phyloP scores from a whole-genome alignment of 2,329 filamentous ascomycete species.

The Cadophora sp. region DNA sequence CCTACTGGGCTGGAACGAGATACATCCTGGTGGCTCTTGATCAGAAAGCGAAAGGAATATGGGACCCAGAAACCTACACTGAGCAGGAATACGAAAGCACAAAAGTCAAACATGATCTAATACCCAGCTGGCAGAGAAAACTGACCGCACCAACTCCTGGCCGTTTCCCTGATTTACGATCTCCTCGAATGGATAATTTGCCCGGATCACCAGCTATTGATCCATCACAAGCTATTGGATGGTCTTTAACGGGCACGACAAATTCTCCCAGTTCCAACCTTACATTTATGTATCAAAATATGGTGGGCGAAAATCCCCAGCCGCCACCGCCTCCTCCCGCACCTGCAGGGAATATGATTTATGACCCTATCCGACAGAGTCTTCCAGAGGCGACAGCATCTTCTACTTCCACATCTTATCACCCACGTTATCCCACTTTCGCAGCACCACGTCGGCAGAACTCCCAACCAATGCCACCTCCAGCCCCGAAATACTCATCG shows the following conservation, averaged over 20 bases:
- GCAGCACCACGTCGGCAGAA: constrained; percentile 48
- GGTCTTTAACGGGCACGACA: constrained; percentile 86
- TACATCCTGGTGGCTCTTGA: constrained; percentile 88
- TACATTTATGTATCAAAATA: constrained; percentile 71
- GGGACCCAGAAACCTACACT: constrained; percentile 73
- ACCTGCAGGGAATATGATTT: constrained; percentile 64
- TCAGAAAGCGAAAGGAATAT: constrained; percentile 86
- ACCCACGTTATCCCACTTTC: constrained; percentile 46
- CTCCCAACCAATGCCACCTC: constrained; percentile 41
- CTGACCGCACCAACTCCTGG: constrained; percentile 36
- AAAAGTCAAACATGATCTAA: constrained; percentile 57
- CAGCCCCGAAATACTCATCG: constrained; percentile 45
- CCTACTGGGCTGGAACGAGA: constrained; percentile 85
- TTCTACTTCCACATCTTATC: constrained; percentile 54
- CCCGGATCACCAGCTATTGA: constrained; percentile 55
- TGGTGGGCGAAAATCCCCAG: constrained; percentile 30
- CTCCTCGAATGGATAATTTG: constrained; percentile 54
- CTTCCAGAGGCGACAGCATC: constrained; percentile 54
- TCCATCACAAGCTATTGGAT: constrained; percentile 70
- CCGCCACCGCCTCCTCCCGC: constrained; percentile 40
- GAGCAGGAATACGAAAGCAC: constrained; percentile 78
- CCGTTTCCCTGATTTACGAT: constrained; percentile 45
- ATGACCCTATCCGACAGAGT: constrained; percentile 64
- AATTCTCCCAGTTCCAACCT: constrained; percentile 86
- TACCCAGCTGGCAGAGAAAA: constrained; percentile 47